A percentile compares a stretch with the other conserved stretches of the same genome.
phyloP scores from a whole-genome alignment of 2,329 filamentous ascomycete genomes.

The Aspergillus unguis region DNA sequence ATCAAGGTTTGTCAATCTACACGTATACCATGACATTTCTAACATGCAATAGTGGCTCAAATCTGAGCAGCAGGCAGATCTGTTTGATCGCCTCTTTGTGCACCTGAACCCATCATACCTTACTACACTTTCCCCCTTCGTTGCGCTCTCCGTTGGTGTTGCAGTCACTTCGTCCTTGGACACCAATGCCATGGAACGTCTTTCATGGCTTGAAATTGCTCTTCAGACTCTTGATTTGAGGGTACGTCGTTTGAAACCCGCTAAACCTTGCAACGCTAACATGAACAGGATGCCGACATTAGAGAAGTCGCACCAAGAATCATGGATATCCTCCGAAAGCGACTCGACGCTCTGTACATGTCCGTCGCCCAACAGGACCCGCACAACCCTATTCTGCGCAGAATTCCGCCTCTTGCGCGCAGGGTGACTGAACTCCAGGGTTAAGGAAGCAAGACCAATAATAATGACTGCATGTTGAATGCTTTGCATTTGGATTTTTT shows the following conservation, averaged over 20 bases:
- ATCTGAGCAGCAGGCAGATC: constrained; percentile 55
- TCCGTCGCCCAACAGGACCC: constrained; percentile 52
- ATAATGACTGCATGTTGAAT: constrained; percentile 7
- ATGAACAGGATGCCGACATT: constrained; percentile 51
- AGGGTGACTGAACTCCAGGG: constrained; percentile 39
- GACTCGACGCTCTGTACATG: constrained; percentile 58
- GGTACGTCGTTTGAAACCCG: constrained; percentile 37
- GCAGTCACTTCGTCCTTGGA: constrained; percentile 58
- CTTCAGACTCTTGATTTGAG: constrained; percentile 53
- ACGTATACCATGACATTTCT: constrained; percentile 9
- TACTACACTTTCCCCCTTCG: constrained; percentile 53
- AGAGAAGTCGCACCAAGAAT: constrained; percentile 56
- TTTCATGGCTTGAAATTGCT: constrained; percentile 58
- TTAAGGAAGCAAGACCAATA: not conserved
- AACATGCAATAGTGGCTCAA: constrained; percentile 54
- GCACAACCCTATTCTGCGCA: constrained; percentile 51
- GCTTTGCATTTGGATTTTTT: constrained; percentile 7
- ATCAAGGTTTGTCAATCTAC: constrained; percentile 37
- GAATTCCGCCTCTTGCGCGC: constrained; percentile 47
- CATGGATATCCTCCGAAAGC: constrained; percentile 57
- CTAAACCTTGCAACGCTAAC: constrained; percentile 6
- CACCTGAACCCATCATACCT: constrained; percentile 57
- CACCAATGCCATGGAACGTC: constrained; percentile 52
- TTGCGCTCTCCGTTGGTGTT: constrained; percentile 59
- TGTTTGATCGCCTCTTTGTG: constrained; percentile 63